Evolutionary conservation across 164 flowering plant genomes (phyloP).

Genomic region (Chimonanthus salicifolius): DNA sequence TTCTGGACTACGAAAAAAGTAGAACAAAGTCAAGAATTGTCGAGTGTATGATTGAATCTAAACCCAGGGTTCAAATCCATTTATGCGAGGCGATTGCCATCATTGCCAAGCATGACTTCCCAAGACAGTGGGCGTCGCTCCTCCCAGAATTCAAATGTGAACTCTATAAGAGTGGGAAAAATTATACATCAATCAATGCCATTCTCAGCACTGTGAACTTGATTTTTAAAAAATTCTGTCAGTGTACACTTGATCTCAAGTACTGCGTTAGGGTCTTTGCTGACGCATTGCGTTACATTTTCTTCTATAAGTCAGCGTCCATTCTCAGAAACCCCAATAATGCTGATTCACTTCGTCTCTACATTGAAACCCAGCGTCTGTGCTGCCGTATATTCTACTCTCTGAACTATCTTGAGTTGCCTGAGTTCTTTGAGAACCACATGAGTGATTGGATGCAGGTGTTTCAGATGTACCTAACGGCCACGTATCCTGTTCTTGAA

Average conservation of each 20-base stretch:
- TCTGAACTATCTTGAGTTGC: constrained; percentile 80
- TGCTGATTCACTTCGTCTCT: constrained; percentile 30
- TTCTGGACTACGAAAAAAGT: constrained; percentile 55
- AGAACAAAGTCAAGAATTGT: constrained; percentile 76
- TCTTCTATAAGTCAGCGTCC: constrained; percentile 45
- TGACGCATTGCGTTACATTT: constrained; percentile 55
- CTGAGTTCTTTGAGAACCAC: constrained; percentile 90
- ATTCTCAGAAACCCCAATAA: constrained; percentile 39
- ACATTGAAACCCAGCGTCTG: constrained; percentile 77
- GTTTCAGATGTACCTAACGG: constrained; percentile 59
- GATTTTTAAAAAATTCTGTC: constrained; percentile 76
- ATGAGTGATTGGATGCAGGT: constrained; percentile 91
- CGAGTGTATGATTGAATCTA: constrained; percentile 58
- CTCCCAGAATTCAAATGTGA: constrained; percentile 63
- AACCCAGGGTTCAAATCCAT: constrained; percentile 62
- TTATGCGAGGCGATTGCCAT: constrained; percentile 76
- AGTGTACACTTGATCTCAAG: constrained; percentile 65
- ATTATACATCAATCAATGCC: constrained; percentile 69
- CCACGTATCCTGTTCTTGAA: constrained; percentile 50
- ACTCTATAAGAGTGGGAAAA: constrained; percentile 38
- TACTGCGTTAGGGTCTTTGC: constrained; percentile 77
- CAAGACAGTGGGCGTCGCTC: constrained; percentile 65
- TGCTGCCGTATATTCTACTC: constrained; percentile 87
- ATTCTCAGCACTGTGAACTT: constrained; percentile 75
- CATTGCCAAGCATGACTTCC: constrained; percentile 84